A percentile compares a stretch with the other conserved stretches of the same genome.
These are phyloP conservation scores for Lantana camara DNA, from an alignment of 257 asterid species.

Conservation along the genomic window DNA sequence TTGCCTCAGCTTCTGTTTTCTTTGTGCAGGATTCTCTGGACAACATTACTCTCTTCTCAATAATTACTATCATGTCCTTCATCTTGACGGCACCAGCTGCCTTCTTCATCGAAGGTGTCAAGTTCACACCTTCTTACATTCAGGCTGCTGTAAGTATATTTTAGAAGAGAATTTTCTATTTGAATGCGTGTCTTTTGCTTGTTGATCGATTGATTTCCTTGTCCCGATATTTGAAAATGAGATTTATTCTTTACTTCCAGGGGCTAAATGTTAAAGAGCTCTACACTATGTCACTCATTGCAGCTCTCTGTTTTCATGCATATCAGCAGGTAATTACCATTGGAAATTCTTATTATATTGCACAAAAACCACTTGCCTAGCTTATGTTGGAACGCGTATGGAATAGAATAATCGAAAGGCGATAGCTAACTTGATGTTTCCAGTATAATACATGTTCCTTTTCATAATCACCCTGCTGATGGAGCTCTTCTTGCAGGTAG, in stretches of 20 bases:
- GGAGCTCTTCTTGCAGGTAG: slow-evolving; percentile 54
- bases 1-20: slow-evolving; percentile 29
- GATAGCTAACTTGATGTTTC: neutral
- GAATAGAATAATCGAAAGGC: neutral
- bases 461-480: slow-evolving; percentile 18
- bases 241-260: slow-evolving; percentile 38
- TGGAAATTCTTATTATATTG: neutral
- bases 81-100: slow-evolving; percentile 48
- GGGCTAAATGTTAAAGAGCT: slow-evolving; percentile 67
- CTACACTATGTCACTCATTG: slow-evolving; percentile 59
- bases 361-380: neutral
- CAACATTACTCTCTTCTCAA: slow-evolving; percentile 49
- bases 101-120: slow-evolving; percentile 54
- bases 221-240: slow-evolving; percentile 5
- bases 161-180: neutral
- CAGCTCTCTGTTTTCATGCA: slow-evolving; percentile 89
- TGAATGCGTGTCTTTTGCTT: no score
- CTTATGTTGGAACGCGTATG: slow-evolving; percentile 1
- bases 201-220: neutral
- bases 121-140: slow-evolving; percentile 68
- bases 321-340: slow-evolving; percentile 74
- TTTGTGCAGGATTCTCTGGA: slow-evolving; percentile 55
- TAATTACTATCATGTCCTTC: slow-evolving; percentile 60
- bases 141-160: slow-evolving; percentile 68
- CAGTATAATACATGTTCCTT: neutral